Evolutionary conservation across 768 basidiomycete genomes (phyloP), one percentile per base, ranked within the genome.

Genomic region (Naganishia friedmannii): DNA sequence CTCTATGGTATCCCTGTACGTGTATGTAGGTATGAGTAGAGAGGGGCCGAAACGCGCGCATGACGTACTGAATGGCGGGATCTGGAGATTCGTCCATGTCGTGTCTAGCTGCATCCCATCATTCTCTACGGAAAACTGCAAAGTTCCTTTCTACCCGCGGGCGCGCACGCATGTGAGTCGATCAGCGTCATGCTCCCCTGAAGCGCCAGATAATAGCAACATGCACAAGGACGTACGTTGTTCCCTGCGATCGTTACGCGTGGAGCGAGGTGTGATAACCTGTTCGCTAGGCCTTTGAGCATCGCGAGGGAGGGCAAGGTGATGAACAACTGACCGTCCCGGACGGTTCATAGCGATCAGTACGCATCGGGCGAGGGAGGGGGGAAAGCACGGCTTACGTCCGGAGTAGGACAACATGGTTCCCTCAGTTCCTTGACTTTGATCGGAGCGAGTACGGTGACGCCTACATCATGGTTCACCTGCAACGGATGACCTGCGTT

Each of bases 391-490:
- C 34, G 34, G 34, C 80, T 73, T 55, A 81, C 80, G 71, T 81
- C 80, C 0, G 80, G 80, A 48, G 74, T 74, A n/a, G 80, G 80
- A 72, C 80, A 81, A 4, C 79, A 32, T 0, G 80, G 80, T 67
- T 81, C 80, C 34, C 75, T 76, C 23, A 81, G 69, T 34, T 78
- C 77, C 13, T 66, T 48, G 32, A 79, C 77, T 51, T 77, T 42
- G 48, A 73, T 74, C 42, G 73, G 73, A n/a, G 73, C 69, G 6
- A 81, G 70, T 2, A 81, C 75, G 26, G 70, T 67, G 34, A 78
- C 76, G 45, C 73, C 74, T 70, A 81, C 75, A 55, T 79, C 80
- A 56, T 81, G 80, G 15, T 73, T 74, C 67, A 81, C 78, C 9
- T 73, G 67, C 71, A 79, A 73, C 1, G 53, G 56, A 46, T 70